phyloP scores from a whole-genome alignment of 306 rosid species.

The Vachellia collinsii region DNA sequence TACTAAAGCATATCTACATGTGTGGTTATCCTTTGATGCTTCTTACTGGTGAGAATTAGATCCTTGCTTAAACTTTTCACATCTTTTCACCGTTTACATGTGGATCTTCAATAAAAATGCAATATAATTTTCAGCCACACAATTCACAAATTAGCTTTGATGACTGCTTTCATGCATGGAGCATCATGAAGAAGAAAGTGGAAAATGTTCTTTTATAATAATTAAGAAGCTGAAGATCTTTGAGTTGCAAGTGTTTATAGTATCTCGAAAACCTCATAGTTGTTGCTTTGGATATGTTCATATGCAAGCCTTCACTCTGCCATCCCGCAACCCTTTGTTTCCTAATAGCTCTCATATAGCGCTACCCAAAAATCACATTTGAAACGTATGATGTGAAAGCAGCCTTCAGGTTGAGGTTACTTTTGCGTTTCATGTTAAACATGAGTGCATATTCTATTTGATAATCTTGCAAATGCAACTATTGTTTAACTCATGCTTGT shows the following conservation, averaged over 20 bases:
- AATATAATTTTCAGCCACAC: neutral
- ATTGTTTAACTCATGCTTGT: constrained; percentile 25
- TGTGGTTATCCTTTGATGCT: constrained; percentile 16
- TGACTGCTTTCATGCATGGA: constrained; percentile 27
- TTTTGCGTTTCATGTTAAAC: neutral
- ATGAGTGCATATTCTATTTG: neutral
- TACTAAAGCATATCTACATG: neutral
- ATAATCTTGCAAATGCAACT: constrained; percentile 9
- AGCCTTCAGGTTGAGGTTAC: neutral
- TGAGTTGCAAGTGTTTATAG: neutral
- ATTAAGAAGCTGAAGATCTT: neutral
- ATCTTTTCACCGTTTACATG: neutral
- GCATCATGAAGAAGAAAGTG: neutral
- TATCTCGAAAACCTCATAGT: constrained; percentile 10
- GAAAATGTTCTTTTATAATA: neutral
- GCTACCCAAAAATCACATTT: neutral
- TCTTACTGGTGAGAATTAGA: constrained; percentile 5
- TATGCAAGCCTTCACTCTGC: neutral
- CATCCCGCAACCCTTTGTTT: constrained; percentile 1
- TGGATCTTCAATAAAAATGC: neutral
- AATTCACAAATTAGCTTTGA: constrained; percentile 15
- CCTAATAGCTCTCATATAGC: neutral
- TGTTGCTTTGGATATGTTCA: neutral
- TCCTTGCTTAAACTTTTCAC: constrained; percentile 7
- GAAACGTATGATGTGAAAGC: too few species aligned